Base-by-base conservation (phyloP, 2,329 filamentous ascomycete species). In the Hypoxylon sp. region DNA sequence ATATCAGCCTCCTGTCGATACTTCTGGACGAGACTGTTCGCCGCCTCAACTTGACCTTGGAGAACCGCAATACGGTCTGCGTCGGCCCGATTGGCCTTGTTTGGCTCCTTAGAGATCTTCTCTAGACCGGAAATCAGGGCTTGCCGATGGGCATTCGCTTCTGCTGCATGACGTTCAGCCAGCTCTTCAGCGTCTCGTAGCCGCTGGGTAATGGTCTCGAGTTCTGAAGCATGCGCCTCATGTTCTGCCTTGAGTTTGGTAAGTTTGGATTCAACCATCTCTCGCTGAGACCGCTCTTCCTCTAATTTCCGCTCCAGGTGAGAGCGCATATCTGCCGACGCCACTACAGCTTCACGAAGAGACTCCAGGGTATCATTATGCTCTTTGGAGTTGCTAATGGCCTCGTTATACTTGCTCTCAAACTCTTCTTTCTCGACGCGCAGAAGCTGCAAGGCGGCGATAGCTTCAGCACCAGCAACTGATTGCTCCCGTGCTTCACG, bases 1-100 rank as follows among this genome's bases (percentile, higher is more conserved):
- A 86, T 83, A 79, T 99, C 94, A 0, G 95, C 95, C 66, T 97
- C 95, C 68, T 91, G 87, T 79, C 98, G 94, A 74, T 97, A 97
- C 76, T 94, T 94, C 79, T 92, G 92, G 30, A 95, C 94, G 78
- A 98, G 83, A 1, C 85, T 86, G 75, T 93, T 97, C 14, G 95
- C 92, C 48, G 91, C 83, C 70, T 91, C 88, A 13, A 97, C 85
- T 78, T 98, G 96, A 49, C 89, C 87, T 78, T 97, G 93, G 4
- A 99, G 86, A 27, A 92, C 91, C 5, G 82, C 79, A 33, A 95
- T 83, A 35, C 94, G 91, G 73, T 94, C 91, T 37, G 88, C 82
- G 62, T 89, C 86, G 1, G 82, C 84, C 40, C 84, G 85, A 69
- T 78, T 82, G 2, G 81, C 77, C 35, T 82, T 82, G 44, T 82